phyloP scores from a whole-genome alignment of 169 alveolate genomes.

The Plasmodium inui region DNA sequence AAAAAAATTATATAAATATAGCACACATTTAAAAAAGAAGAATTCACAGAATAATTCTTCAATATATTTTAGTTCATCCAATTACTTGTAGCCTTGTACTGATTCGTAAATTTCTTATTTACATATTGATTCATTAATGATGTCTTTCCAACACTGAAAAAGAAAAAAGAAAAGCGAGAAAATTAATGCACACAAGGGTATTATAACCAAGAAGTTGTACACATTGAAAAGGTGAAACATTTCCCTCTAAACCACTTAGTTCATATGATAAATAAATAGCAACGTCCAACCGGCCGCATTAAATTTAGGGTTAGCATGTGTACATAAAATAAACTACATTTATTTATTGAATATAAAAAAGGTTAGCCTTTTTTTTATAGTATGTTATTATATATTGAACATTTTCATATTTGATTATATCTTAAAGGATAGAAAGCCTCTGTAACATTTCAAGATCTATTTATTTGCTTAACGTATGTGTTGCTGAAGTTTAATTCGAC shows the following conservation, averaged over 20 bases:
- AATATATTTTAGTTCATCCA: neutral
- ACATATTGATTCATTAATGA: constrained; percentile 98
- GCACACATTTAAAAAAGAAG: neutral
- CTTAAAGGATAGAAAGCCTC: neutral
- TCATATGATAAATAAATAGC: neutral
- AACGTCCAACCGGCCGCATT: neutral
- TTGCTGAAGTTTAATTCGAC: neutral
- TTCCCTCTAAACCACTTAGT: neutral
- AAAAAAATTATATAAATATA: constrained; percentile 4
- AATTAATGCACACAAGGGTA: neutral
- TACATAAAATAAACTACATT: neutral
- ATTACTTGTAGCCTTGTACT: constrained; percentile 97
- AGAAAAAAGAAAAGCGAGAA: constrained; percentile 3
- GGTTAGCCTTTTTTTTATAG: neutral
- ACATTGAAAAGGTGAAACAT: neutral
- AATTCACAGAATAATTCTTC: neutral
- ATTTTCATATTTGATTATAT: neutral
- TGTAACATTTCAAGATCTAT: neutral
- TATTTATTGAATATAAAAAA: neutral
- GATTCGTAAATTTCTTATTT: constrained; percentile 95
- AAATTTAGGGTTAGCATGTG: neutral
- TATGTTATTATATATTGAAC: neutral
- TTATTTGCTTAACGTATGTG: neutral
- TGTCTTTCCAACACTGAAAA: constrained; percentile 97
- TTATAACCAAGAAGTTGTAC: neutral